A percentile compares a stretch with the other conserved stretches of the same genome.
Conservation (phyloP, 441 rosid genomes). For the Bocquillonia castaneifolia region DNA sequence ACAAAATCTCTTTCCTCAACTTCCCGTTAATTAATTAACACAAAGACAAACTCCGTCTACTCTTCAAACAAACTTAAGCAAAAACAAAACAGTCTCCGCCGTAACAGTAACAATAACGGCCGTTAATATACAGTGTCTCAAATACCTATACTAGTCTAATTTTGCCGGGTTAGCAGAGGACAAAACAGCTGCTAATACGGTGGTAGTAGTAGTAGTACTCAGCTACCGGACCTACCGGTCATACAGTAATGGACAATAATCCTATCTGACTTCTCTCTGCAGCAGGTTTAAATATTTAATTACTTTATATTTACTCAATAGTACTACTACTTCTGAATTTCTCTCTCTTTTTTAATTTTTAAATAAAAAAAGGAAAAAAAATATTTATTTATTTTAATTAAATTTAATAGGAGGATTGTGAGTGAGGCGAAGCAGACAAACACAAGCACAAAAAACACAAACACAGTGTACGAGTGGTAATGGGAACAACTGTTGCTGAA, state of each 20-base stretch:
- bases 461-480: conserved; percentile 24
- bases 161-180: conserved; percentile 20
- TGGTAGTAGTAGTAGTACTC: neutral
- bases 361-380: too few relatives aligned
- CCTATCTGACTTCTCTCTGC: conserved; percentile 10
- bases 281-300: neutral
- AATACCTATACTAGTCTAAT: neutral
- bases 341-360: too few relatives aligned
- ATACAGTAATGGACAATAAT: conserved; percentile 9
- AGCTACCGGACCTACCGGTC: conserved; percentile 18
- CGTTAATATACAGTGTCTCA: neutral
- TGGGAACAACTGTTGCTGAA: conserved; percentile 25
- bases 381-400: too few relatives aligned
- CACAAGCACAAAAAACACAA: neutral
- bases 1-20: conserved; percentile 21
- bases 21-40: too few relatives aligned
- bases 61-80: neutral
- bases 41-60: conserved; percentile 21
- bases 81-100: neutral
- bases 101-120: neutral
- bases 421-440: conserved; percentile 1
- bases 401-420: neutral
- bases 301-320: too few relatives aligned
- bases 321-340: too few relatives aligned
- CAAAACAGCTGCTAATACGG: conserved; percentile 19